Evolutionary conservation across 768 basidiomycete genomes (phyloP), one percentile per base, ranked within the genome.

Genomic region (Kwoniella botswanensis): DNA sequence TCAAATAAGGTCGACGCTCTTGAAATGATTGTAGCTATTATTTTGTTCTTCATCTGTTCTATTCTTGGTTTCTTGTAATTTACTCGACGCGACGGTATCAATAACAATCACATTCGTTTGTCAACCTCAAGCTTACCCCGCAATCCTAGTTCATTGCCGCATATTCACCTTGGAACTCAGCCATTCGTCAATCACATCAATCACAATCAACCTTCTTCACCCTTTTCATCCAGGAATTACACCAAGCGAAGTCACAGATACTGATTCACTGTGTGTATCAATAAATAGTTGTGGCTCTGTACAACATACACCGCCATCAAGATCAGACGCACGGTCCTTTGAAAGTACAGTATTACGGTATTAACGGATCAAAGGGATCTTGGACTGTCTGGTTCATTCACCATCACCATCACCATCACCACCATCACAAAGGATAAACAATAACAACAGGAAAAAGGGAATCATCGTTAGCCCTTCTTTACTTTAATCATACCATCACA

Each of bases 261-360:
- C 1, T 17, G n/a, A 43, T 21, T 4, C 35, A 43, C 42, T 13
- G 57, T 26, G n/a, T 58, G n/a, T 58, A 17, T 13, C 17, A 22
- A 10, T 17, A 17, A 12, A 35, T 22, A 24, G 12, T 26, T 26
- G 26, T 26, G 26, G 26, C 26, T 26, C 26, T 50, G 46, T 50
- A 50, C 17, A 50, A 17, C 46, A 18, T n/a, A 26, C 17, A n/a
- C 21, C 42, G 21, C 18, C 46, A 11, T 50, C 46, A 50, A 50
- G 10, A 13, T 13, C 12, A 13, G 18, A 26, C 59, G 59, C 59
- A 61, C 59, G 59, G 59, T 43, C 42, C 59, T 61, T 61, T 61
- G 4, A 35, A 35, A 9, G 5, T 35, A 35, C 21, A n/a, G 12
- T 9, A 61, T 6, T 41, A 26, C 59, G 26, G 17, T 11, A 43